Conservation (phyloP, 495 filamentous ascomycete genomes). For the Neurospora sp. region DNA sequence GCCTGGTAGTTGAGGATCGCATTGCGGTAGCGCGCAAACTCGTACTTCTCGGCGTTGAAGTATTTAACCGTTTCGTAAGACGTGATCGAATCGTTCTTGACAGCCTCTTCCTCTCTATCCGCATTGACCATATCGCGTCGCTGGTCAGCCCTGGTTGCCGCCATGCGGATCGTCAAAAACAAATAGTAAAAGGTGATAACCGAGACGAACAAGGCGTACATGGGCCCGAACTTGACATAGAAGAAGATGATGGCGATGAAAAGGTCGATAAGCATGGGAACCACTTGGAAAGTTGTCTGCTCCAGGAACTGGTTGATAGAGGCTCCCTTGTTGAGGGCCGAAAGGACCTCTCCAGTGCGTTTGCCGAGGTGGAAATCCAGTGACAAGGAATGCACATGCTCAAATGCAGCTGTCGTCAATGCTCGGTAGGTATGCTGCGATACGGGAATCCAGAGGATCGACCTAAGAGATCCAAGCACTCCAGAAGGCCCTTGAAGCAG, state of each 20-base stretch:
- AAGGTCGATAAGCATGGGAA: conserved; percentile 91
- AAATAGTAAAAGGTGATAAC: conserved; percentile 94
- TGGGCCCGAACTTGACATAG: conserved; percentile 66
- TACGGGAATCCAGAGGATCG: conserved; percentile 87
- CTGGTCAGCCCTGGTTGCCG: conserved; percentile 83
- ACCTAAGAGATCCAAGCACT: conserved; percentile 69
- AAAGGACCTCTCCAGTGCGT: conserved; percentile 91
- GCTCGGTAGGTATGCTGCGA: conserved; percentile 94
- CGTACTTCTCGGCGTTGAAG: conserved; percentile 92
- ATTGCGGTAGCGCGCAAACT: conserved; percentile 74
- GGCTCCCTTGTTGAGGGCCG: conserved; percentile 87
- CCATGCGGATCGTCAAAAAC: conserved; percentile 91
- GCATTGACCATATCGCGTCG: conserved; percentile 89
- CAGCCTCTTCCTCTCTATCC: conserved; percentile 86
- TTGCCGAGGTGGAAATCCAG: conserved; percentile 95
- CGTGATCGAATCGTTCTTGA: conserved; percentile 96
- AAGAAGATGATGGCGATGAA: conserved; percentile 81
- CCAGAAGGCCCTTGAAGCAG: conserved; percentile 85
- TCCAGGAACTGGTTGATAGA: conserved; percentile 96
- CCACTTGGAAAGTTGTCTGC: conserved; percentile 87
- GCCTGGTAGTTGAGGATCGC: conserved; percentile 75
- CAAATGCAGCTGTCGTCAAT: conserved; percentile 87
- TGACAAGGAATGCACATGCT: conserved; percentile 91
- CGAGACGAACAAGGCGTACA: conserved; percentile 85
- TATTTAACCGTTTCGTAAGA: conserved; percentile 99